Percentiles rank a stretch among this genome's conserved stretches.
phyloP scores from a whole-genome alignment of 2,329 filamentous ascomycete species.

The Blastomyces gilchristii region DNA sequence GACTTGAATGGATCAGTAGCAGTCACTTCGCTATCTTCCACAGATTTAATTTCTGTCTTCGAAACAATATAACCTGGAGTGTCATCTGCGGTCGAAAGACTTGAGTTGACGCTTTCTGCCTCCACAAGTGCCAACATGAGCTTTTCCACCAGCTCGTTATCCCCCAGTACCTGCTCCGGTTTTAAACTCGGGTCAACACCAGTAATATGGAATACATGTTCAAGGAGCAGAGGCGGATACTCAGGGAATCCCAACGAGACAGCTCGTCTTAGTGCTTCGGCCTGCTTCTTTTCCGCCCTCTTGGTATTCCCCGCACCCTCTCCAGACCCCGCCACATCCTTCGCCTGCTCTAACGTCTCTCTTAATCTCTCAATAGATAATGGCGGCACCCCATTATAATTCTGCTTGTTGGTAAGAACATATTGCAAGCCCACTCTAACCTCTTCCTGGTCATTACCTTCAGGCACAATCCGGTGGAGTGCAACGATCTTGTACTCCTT shows the following conservation, averaged over 20 bases:
- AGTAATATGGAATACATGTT: constrained; percentile 65
- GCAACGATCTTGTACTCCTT: constrained; percentile 70
- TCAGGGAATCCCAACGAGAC: constrained; percentile 79
- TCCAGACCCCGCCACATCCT: constrained; percentile 28
- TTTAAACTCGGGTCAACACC: constrained; percentile 59
- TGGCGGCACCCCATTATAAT: constrained; percentile 63
- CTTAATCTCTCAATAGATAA: constrained; percentile 64
- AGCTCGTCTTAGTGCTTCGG: constrained; percentile 67
- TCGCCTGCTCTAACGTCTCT: constrained; percentile 56
- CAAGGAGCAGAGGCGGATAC: constrained; percentile 74
- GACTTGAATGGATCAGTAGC: constrained; percentile 29
- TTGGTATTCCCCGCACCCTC: constrained; percentile 36
- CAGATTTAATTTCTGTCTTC: constrained; percentile 40
- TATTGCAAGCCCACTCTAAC: constrained; percentile 69
- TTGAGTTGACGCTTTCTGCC: constrained; percentile 58
- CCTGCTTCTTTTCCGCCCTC: constrained; percentile 65
- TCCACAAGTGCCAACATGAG: constrained; percentile 59
- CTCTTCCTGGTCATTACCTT: constrained; percentile 74
- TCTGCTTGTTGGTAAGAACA: constrained; percentile 70
- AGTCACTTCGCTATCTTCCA: constrained; percentile 23
- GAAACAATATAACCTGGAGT: constrained; percentile 84
- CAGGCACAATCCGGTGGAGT: constrained; percentile 67
- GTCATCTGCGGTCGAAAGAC: constrained; percentile 54
- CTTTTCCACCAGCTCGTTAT: constrained; percentile 53
- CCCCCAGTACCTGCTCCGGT: constrained; percentile 59